Base-by-base conservation (phyloP, 2,329 filamentous ascomycete genomes). In the Fusarium subtropicale region DNA sequence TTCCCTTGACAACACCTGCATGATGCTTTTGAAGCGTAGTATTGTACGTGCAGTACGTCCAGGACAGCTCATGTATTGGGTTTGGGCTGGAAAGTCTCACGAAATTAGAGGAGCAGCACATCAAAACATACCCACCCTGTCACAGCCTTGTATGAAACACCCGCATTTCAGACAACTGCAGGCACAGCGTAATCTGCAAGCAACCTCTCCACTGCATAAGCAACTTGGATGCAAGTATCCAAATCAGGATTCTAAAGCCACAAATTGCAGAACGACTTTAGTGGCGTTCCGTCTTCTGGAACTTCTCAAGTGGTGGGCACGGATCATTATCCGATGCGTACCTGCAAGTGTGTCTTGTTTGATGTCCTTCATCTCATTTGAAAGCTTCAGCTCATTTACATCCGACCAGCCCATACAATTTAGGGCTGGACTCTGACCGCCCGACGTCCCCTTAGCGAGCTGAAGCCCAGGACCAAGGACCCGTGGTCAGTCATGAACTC, bases 81-180 rank as follows among this genome's bases (percentile, higher is more conserved):
- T 33, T 60, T 51, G 24, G 18, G 26, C n/a, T 39, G 34, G 48
- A n/a, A 30, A 44, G 53, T 60, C 59, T 60, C 54, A 52, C 60
- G 67, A 70, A 58, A 70, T 70, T 70, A 63, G 67, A 70, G 67
- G 67, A 70, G 70, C 57, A 52, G 45, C 51, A 48, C 67, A 52
- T 64, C 46, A 56, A 70, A 63, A 71, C 67, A 38, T 53, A 64
- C 39, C 61, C 61, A 59, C 64, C 51, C 57, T 63, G 58, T 64
- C 53, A 56, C 66, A 68, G 54, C 46, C 51, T 24, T 47, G 24
- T 51, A 45, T 56, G 63, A 70, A 69, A 69, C 54, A 41, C 50
- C 61, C 47, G 50, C 61, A 42, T 36, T 63, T 34, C 11, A 52
- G 48, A 45, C 24, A 51, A 39, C 33, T 51, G 34, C 24, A 51